Evolutionary conservation across 192 early-diverging fungal species (phyloP).

Genomic region (Radiomyces spectabilis): DNA sequence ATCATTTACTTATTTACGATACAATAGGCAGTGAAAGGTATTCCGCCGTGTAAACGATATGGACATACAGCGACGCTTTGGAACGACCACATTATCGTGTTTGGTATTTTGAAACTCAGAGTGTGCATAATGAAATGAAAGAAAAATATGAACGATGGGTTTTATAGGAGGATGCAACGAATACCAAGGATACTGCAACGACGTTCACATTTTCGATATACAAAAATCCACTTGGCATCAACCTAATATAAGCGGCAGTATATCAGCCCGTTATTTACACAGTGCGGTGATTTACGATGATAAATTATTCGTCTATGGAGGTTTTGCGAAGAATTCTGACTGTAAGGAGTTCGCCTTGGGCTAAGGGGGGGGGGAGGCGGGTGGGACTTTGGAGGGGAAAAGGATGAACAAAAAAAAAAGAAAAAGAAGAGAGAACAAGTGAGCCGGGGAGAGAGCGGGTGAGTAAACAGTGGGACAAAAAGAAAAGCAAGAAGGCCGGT

Average conservation of each 20-base stretch:
- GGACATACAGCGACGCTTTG: slow-evolving; percentile 54
- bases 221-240: slow-evolving; percentile 41
- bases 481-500: too few relatives aligned
- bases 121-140: not conserved
- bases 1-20: not conserved
- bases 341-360: slow-evolving; percentile 25
- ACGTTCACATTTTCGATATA: slow-evolving; percentile 50
- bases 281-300: slow-evolving; percentile 51
- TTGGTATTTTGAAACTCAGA: slow-evolving; percentile 30
- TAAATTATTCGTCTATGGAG: slow-evolving; percentile 54
- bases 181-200: slow-evolving; percentile 43
- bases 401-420: not conserved
- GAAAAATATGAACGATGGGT: too few relatives aligned
- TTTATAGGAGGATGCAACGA: slow-evolving; percentile 49
- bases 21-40: slow-evolving; percentile 30
- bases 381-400: too few relatives aligned
- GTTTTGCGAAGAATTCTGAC: slow-evolving; percentile 46
- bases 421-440: too few relatives aligned
- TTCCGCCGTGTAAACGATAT: slow-evolving; percentile 45
- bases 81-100: slow-evolving; percentile 46
- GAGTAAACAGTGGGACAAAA: too few relatives aligned
- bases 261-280: slow-evolving; percentile 43
- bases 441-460: too few relatives aligned
- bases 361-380: too few relatives aligned
- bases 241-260: slow-evolving; percentile 41